Percentiles rank a stretch among this genome's conserved stretches.
These are phyloP conservation scores for Penicillium verrucosum DNA, from an alignment of 2,329 filamentous ascomycete species.

Conservation along the genomic window DNA sequence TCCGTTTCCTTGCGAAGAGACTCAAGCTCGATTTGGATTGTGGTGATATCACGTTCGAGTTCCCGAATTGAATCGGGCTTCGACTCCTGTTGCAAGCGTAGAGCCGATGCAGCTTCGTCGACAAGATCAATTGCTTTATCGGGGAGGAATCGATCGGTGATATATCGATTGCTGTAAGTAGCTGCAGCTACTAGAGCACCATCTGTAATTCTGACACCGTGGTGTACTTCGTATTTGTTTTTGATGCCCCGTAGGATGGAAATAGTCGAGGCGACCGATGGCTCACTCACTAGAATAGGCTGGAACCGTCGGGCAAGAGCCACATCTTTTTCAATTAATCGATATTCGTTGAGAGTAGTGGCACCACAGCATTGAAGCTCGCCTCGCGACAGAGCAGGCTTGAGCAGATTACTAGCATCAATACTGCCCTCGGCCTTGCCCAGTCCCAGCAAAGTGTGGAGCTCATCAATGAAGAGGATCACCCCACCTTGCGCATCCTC, in stretches of 20 bases:
- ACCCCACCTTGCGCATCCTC: constrained; percentile 83
- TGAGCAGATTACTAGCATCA: constrained; percentile 90
- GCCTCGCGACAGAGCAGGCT: constrained; percentile 87
- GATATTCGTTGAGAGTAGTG: constrained; percentile 88
- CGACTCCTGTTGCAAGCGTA: constrained; percentile 91
- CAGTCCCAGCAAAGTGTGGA: constrained; percentile 85
- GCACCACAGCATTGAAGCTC: constrained; percentile 94
- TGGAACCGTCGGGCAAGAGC: constrained; percentile 91
- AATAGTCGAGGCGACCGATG: constrained; percentile 85
- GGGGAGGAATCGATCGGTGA: constrained; percentile 90
- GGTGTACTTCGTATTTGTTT: constrained; percentile 94
- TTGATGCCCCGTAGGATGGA: constrained; percentile 96
- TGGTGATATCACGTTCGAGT: constrained; percentile 93
- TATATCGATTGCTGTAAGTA: constrained; percentile 89
- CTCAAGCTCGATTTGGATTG: constrained; percentile 93
- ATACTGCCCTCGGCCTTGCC: constrained; percentile 96
- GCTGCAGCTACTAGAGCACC: constrained; percentile 88
- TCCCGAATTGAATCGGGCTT: constrained; percentile 93
- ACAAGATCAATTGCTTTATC: constrained; percentile 98
- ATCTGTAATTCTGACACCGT: constrained; percentile 92
- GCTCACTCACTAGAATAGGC: constrained; percentile 89
- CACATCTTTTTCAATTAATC: constrained; percentile 92
- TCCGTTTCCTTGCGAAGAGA: constrained; percentile 93
- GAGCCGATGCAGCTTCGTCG: constrained; percentile 87
- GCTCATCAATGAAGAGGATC: constrained; percentile 91